phyloP scores from a whole-genome alignment of 495 filamentous ascomycete species.

The Chaetomium fimeti region DNA sequence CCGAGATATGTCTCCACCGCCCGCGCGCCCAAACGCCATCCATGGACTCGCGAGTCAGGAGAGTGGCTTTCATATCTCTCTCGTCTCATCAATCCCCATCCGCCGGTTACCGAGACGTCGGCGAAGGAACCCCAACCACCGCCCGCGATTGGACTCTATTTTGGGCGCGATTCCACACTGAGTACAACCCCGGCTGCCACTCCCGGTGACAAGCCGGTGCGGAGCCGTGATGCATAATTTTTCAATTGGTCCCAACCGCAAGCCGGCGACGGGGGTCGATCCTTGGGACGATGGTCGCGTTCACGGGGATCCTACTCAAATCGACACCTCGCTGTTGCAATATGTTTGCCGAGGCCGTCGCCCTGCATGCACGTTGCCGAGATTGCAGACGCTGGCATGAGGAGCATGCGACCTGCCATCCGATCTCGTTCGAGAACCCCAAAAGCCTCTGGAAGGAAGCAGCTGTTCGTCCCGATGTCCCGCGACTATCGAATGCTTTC shows the following conservation, averaged over 20 bases:
- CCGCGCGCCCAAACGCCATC: too few relatives aligned
- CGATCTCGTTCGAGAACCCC: not conserved
- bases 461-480: slow-evolving; percentile 1
- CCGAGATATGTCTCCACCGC: too few relatives aligned
- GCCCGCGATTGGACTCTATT: slow-evolving; percentile 17
- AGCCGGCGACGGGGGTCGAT: not conserved
- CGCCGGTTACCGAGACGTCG: slow-evolving; percentile 1
- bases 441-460: not conserved
- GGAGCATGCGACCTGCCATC: slow-evolving; percentile 12
- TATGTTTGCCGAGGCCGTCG: slow-evolving; percentile 10
- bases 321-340: slow-evolving; percentile 2
- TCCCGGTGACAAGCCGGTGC: slow-evolving; percentile 22
- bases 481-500: not conserved
- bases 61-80: not conserved
- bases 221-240: slow-evolving; percentile 17
- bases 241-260: slow-evolving; percentile 9
- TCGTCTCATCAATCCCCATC: not conserved
- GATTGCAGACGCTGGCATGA: slow-evolving; percentile 18
- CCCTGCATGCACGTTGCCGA: slow-evolving; percentile 23
- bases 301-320: not conserved
- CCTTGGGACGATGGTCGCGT: slow-evolving; percentile 4
- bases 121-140: slow-evolving; percentile 2
- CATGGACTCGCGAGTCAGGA: not conserved
- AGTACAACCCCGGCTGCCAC: slow-evolving; percentile 16
- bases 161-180: slow-evolving; percentile 16